A percentile compares a stretch with the other conserved stretches of the same genome.
These are phyloP conservation scores for Diutina catenulata DNA, from an alignment of 1,139 yeast species.

Conservation along the genomic window DNA sequence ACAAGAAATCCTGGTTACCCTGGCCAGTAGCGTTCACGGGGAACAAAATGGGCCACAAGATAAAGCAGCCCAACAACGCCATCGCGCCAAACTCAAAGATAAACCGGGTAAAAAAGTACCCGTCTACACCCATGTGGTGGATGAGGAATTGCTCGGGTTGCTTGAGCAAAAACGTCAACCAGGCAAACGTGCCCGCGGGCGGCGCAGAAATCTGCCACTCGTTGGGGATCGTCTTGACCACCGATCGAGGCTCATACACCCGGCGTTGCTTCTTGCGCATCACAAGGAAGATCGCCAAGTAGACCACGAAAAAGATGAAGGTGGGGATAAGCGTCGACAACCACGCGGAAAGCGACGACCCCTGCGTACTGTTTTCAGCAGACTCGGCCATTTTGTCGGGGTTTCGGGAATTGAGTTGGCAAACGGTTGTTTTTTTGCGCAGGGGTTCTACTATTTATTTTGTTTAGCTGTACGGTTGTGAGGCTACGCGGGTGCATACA, in stretches of 20 bases:
- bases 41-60: constrained; percentile 66
- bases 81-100: constrained; percentile 50
- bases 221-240: constrained; percentile 28
- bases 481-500: too few species aligned
- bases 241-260: constrained; percentile 73
- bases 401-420: too few species aligned
- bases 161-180: constrained; percentile 40
- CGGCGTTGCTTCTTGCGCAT: constrained; percentile 55
- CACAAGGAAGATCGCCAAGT: constrained; percentile 44
- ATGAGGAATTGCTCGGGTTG: constrained; percentile 60
- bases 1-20: constrained; percentile 31
- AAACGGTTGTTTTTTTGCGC: too few species aligned
- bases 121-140: constrained; percentile 78
- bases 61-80: constrained; percentile 49
- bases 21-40: constrained; percentile 88
- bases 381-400: too few species aligned
- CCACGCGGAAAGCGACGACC: constrained; percentile 29
- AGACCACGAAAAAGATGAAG: constrained; percentile 39
- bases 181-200: constrained; percentile 43
- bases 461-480: too few species aligned
- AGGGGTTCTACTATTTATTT: too few species aligned
- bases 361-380: too few species aligned
- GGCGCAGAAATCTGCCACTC: constrained; percentile 39
- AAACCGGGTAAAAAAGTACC: constrained; percentile 76
- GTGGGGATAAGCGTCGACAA: constrained; percentile 28